phyloP scores from a whole-genome alignment of 202 grass and related monocot genomes.

The Elaeis oleifera region DNA sequence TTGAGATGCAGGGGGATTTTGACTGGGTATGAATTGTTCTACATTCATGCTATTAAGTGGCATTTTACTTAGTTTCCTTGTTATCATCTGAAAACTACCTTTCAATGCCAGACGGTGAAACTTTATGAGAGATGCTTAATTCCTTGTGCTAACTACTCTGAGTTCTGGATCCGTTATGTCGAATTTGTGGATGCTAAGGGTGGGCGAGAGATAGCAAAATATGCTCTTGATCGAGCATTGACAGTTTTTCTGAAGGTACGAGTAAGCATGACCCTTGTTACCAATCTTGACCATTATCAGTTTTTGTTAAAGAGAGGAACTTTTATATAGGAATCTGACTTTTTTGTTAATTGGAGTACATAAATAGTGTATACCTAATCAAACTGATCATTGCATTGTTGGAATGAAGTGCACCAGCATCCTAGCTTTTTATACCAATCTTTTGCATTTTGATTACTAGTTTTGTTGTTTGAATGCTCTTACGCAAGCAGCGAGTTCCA shows the following conservation, averaged over 20 bases:
- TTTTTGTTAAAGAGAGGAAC: no score
- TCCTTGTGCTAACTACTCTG: constrained; percentile 76
- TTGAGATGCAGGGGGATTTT: constrained; percentile 86
- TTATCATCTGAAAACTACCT: background rate
- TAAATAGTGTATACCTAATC: no score
- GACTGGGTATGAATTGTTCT: constrained; percentile 56
- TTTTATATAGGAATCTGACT: no score
- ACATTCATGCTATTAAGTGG: background rate
- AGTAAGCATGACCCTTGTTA: no score
- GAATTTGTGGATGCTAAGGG: constrained; percentile 78
- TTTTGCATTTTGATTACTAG: no score
- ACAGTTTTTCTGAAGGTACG: constrained; percentile 56
- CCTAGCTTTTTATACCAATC: no score
- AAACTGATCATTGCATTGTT: no score
- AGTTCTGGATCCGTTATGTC: constrained; percentile 89
- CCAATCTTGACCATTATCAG: no score
- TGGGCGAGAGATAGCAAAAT: constrained; percentile 73
- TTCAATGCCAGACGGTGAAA: constrained; percentile 65
- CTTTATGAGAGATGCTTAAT: constrained; percentile 95
- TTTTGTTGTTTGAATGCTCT: no score
- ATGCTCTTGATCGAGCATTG: constrained; percentile 61
- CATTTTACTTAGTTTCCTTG: background rate
- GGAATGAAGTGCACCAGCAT: no score
- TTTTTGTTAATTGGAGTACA: no score
- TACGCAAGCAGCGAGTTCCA: constrained; percentile 54